Base-by-base conservation (phyloP, 2,329 filamentous ascomycete species). In the Trichophyton simii region DNA sequence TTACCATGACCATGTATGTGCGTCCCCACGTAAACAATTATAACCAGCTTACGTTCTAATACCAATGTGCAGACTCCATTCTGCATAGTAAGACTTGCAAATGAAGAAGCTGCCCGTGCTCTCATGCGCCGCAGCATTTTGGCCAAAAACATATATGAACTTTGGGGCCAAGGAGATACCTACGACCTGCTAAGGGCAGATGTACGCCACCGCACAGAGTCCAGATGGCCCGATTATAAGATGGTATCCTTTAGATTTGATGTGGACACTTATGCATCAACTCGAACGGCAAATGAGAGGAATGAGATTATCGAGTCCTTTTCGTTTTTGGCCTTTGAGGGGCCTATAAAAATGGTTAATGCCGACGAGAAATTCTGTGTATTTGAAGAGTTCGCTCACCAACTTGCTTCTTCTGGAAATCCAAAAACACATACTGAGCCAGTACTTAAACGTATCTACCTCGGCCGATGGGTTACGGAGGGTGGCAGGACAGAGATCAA, bases 231-330 rank as follows among this genome's bases (percentile, higher is more conserved):
- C 0, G 67, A 76, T 8, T 95, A 91, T 74, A 76, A 79, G 62
- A 71, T 77, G 0, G 75, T 76, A 25, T 86, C 89, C 0, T 97
- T 97, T 78, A 89, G 88, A 66, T 94, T 97, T 75, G 82, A 82
- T 44, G 73, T 97, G 63, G 91, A 97, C 70, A 82, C 83, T n/a
- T 97, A 87, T 73, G 88, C 87, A 60, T 87, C 87, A 55, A 87
- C 87, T 57, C 85, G 88, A 52, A 79, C 82, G 34, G 78, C 79
- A 58, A 72, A 78, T 3, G 78, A 84, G 63, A 88, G 91, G 67
- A 77, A 83, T n/a, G 78, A 80, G 7, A 83, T 96, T 64, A 94
- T 99, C 70, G 85, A 96, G 69, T 83, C 83, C 1, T 95, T 97
- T 73, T 76, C 78, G 31, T 96, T 90, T 72, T 78, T 96, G 59